Percentiles rank a stretch among this genome's conserved stretches.
phyloP scores from a whole-genome alignment of 805 yeast species.

The Candida michaelii region DNA sequence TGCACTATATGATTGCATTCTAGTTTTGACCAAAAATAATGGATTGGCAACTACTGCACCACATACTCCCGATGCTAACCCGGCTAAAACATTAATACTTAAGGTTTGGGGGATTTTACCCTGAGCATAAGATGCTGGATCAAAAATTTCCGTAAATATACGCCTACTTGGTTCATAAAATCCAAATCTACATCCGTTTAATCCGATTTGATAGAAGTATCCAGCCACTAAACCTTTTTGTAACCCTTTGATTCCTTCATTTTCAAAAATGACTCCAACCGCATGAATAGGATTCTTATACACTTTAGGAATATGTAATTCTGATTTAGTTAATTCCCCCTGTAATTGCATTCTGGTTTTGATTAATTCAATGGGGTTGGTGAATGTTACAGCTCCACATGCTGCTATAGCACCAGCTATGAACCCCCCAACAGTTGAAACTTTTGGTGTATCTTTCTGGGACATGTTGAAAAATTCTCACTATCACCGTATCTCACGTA shows the following conservation, averaged over 20 bases:
- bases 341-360: slow-evolving; percentile 96
- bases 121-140: slow-evolving; percentile 47
- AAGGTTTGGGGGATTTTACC: slow-evolving; percentile 34
- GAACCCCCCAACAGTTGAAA: slow-evolving; percentile 75
- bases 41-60: slow-evolving; percentile 94
- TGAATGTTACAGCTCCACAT: slow-evolving; percentile 95
- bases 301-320: slow-evolving; percentile 46
- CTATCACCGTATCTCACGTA: too few species aligned
- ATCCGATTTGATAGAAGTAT: slow-evolving; percentile 82
- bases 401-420: slow-evolving; percentile 93
- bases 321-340: slow-evolving; percentile 73
- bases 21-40: slow-evolving; percentile 84
- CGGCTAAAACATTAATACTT: slow-evolving; percentile 71
- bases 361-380: slow-evolving; percentile 93
- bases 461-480: slow-evolving; percentile 6
- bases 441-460: slow-evolving; percentile 28
- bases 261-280: slow-evolving; percentile 61
- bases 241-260: slow-evolving; percentile 84
- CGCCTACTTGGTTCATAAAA: slow-evolving; percentile 86
- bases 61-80: slow-evolving; percentile 80
- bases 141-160: slow-evolving; percentile 51
- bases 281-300: slow-evolving; percentile 90
- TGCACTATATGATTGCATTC: slow-evolving; percentile 82
- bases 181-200: slow-evolving; percentile 94
- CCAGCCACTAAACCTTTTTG: slow-evolving; percentile 92